A percentile compares a stretch with the other conserved stretches of the same genome.
Evolutionary conservation across 345 rosid species (phyloP).

Genomic region (Excoecaria agallocha): DNA sequence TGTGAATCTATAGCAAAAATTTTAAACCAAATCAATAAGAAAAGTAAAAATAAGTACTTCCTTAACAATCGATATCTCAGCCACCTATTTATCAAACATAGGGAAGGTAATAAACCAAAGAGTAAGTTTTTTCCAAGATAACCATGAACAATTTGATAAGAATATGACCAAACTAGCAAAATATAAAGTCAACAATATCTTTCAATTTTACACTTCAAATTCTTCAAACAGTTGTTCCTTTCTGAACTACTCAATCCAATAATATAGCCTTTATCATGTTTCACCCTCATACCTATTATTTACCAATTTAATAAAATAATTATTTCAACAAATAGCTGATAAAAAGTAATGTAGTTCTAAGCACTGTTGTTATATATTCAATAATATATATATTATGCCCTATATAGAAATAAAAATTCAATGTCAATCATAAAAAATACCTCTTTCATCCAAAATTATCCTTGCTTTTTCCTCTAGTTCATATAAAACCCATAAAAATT

Average conservation of each 20-base stretch:
- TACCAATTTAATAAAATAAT: neutral
- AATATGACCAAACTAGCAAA: too few species aligned
- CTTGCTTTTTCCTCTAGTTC: constrained; percentile 95
- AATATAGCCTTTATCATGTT: too few species aligned
- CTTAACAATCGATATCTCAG: neutral
- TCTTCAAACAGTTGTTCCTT: too few species aligned
- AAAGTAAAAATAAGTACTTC: neutral
- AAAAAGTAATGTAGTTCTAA: neutral
- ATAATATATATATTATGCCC: neutral
- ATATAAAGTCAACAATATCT: too few species aligned
- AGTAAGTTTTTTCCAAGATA: neutral
- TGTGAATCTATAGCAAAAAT: neutral
- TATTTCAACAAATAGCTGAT: neutral
- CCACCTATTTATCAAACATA: neutral
- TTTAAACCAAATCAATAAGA: neutral
- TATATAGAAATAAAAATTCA: neutral
- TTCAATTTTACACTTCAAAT: too few species aligned
- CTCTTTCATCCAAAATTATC: constrained; percentile 89
- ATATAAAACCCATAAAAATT: constrained; percentile 58
- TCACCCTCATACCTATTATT: too few species aligned
- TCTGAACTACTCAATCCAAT: too few species aligned
- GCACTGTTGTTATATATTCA: neutral
- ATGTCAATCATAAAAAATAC: constrained; percentile 21
- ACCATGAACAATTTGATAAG: neutral
- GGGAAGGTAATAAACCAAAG: neutral